Base-by-base conservation (phyloP, 148 eudicot genomes). In the Camellia japonica region DNA sequence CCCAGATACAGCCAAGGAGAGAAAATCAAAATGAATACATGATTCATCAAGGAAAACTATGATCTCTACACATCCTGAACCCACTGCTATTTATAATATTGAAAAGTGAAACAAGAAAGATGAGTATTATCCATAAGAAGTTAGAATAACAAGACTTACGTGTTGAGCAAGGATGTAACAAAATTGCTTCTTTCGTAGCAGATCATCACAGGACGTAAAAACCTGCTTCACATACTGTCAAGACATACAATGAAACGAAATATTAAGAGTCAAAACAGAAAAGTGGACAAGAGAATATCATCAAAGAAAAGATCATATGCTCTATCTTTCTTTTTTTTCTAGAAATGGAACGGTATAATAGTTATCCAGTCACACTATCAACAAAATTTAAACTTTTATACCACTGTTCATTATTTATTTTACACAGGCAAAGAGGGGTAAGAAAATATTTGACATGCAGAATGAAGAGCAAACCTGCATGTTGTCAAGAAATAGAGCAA, bases 91-190 rank as follows among this genome's bases (percentile, higher is more conserved):
- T 69, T 46, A 64, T 10, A 74, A 16, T 30, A 64, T 4, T 12
- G 41, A 4, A n/a, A 66, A 46, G 54, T n/a, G 55, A 43, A 51
- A 73, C 14, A 52, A 81, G 16, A 30, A 30, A 2, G 11, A 42
- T 46, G 54, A 30, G 30, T 18, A 74, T 52, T 3, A 14, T 47
- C n/a, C 69, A 23, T 7, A 42, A 0, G 49, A 76, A 78, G 46
- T 38, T 80, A n/a, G 58, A 60, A 60, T 44, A n/a, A 71, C 42
- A 73, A 56, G 4, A 87, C 97, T 92, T 89, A 95, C 99, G 82
- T 92, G 99, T 49, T 94, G 93, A 71, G 91, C 98, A 78, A 96
- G 91, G 77, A 96, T 96, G 90, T 87, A 96, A 81, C 97, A 89
- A 71, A 96, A 93, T 77, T 96, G 98, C 85, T 90, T 90, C 89